Conservation (phyloP, 2,329 filamentous ascomycete genomes). For the Daldinia sp. region DNA sequence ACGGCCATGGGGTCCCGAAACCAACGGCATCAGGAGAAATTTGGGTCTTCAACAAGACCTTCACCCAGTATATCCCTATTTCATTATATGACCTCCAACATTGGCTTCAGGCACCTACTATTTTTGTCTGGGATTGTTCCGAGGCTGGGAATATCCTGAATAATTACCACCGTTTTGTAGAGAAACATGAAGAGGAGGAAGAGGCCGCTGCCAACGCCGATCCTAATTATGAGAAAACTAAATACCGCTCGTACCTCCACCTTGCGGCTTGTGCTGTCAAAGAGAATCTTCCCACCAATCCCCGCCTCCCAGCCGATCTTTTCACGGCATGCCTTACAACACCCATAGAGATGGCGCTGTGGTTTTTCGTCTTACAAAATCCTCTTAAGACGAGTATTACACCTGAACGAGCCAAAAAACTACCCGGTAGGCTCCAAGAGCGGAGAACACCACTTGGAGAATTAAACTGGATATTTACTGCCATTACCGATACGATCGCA, state of each 20-base stretch:
- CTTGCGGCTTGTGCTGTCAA: constrained; percentile 89
- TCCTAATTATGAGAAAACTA: constrained; percentile 82
- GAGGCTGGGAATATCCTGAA: constrained; percentile 94
- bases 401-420: constrained; percentile 84
- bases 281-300: constrained; percentile 94
- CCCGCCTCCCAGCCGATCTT: constrained; percentile 88
- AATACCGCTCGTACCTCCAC: constrained; percentile 77
- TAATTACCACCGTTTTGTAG: constrained; percentile 93
- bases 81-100: constrained; percentile 94
- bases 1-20: constrained; percentile 95
- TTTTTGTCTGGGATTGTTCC: constrained; percentile 98
- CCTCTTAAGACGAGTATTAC: constrained; percentile 74
- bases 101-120: constrained; percentile 93
- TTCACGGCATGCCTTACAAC: constrained; percentile 97
- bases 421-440: constrained; percentile 91
- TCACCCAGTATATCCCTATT: constrained; percentile 98
- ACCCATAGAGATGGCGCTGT: constrained; percentile 95
- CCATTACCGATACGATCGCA: constrained; percentile 97
- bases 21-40: constrained; percentile 96
- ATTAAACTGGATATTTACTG: constrained; percentile 99
- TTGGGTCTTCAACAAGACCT: constrained; percentile 99
- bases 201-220: constrained; percentile 78
- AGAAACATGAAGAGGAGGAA: constrained; percentile 94
- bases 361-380: constrained; percentile 96
- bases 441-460: constrained; percentile 92